Evolutionary conservation across 805 yeast species (phyloP), one percentile per base, ranked within the genome.

Genomic region (Teunomyces funiuensis): DNA sequence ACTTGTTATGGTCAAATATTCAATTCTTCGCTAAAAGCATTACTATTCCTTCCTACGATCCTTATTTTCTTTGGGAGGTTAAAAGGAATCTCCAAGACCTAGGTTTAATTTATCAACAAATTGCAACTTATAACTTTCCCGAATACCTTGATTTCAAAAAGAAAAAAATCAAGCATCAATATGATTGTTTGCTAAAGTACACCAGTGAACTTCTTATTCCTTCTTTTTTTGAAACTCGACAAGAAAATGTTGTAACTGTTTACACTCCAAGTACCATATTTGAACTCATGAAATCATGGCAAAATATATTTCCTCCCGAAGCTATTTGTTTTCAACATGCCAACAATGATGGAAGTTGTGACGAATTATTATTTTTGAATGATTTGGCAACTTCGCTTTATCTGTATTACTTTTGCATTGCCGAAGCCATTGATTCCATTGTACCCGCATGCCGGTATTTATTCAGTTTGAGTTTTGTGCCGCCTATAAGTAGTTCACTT

Each of bases 371-470:
- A 7, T 44, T 48, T 22, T 22, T 49, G 9, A 40, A 47, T 13
- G 51, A 51, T 23, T 45, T 60, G 19, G 36, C 52, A 13, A 48
- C 54, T 2, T 49, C 58, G 4, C 30, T 61, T 17, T 51, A 45
- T 34, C 42, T 51, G 37, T 61, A 60, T 44, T 57, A 52, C 42
- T 47, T 40, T 38, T 48, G 55, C 11, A 37, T 60, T 11, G 52
- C 57, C 2, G 55, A 53, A 2, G 47, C 54, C 16, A 47, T 61
- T 31, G 54, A 58, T 31, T 39, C 62, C 4, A 41, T 53, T 11
- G 52, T 57, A 29, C 63, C 65, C 4, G 48, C 49, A 4, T 41
- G 50, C 26, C 39, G 48, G 28, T 61, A 58, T 36, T 37, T 57
- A 26, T 60, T 52, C 42, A 50, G 58, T 6, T 23, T 53, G 7